These are phyloP conservation scores for Xylariaceae sp. DNA, from an alignment of 2,329 filamentous ascomycete species.

Conservation along the genomic window DNA sequence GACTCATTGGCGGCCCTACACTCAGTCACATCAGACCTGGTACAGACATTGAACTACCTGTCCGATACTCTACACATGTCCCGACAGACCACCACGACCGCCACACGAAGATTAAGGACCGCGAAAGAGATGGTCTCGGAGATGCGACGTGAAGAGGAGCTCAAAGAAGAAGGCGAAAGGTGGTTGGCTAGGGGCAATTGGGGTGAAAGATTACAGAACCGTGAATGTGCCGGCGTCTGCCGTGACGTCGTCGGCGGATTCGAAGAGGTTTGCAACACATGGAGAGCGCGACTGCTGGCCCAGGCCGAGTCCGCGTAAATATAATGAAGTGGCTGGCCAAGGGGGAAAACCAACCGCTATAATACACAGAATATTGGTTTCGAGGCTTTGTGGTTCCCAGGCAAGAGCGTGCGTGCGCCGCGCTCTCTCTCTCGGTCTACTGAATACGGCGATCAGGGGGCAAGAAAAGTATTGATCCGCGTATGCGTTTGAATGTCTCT, in stretches of 20 bases:
- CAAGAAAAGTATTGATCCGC: slow-evolving; percentile 6
- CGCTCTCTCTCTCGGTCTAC: slow-evolving; percentile 1
- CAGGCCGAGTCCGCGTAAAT: slow-evolving; percentile 46
- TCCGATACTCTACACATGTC: slow-evolving; percentile 94
- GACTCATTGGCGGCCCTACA: slow-evolving; percentile 64
- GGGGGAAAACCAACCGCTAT: not conserved
- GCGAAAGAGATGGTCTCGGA: slow-evolving; percentile 83
- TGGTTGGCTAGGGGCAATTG: slow-evolving; percentile 82
- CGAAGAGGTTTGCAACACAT: slow-evolving; percentile 80
- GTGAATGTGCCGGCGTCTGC: slow-evolving; percentile 81
- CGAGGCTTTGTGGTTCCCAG: not conserved
- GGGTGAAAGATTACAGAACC: slow-evolving; percentile 66
- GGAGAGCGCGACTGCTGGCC: slow-evolving; percentile 70
- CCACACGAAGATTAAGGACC: slow-evolving; percentile 70
- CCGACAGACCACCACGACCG: slow-evolving; percentile 77
- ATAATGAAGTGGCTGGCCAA: not conserved
- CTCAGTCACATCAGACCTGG: slow-evolving; percentile 64
- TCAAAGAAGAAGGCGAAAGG: slow-evolving; percentile 72
- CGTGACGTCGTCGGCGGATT: slow-evolving; percentile 87
- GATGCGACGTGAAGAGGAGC: slow-evolving; percentile 75
- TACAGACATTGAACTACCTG: slow-evolving; percentile 76
- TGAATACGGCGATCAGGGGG: slow-evolving; percentile 3
- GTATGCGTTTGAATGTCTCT: slow-evolving; percentile 2
- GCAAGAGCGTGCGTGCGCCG: not conserved
- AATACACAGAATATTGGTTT: not conserved